Percentiles rank a stretch among this genome's conserved stretches.
Conservation (phyloP, 805 yeast species). For the Barnettozyma sp. region DNA sequence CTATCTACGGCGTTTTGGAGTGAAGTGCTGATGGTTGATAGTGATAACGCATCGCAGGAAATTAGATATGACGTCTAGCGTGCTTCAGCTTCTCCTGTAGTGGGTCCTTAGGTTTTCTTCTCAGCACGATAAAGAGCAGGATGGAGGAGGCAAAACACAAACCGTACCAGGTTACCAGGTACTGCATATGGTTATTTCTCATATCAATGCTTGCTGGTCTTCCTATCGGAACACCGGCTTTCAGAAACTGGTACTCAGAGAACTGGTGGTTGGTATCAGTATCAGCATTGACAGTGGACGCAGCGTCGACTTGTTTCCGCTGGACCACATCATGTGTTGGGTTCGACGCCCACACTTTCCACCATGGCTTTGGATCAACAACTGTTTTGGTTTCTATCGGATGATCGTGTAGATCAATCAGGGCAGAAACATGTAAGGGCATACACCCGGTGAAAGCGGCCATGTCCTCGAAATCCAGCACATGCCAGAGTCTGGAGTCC, state of each 20-base stretch:
- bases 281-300: too few relatives aligned
- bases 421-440: conserved; percentile 71
- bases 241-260: conserved; percentile 51
- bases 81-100: conserved; percentile 42
- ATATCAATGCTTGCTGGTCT: conserved; percentile 72
- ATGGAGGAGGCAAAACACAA: conserved; percentile 66
- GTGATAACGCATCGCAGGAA: too few relatives aligned
- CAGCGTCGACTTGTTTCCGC: conserved; percentile 2
- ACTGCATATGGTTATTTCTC: conserved; percentile 86
- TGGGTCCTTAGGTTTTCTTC: conserved; percentile 36
- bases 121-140: conserved; percentile 49
- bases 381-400: conserved; percentile 36
- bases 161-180: conserved; percentile 93
- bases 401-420: conserved; percentile 60
- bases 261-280: conserved; percentile 32
- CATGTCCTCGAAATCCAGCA: conserved; percentile 80
- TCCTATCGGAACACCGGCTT: conserved; percentile 89
- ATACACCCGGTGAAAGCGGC: conserved; percentile 56
- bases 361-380: conserved; percentile 23
- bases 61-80: conserved; percentile 36
- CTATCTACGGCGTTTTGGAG: too few relatives aligned
- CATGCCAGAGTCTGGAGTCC: conserved; percentile 64
- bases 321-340: conserved; percentile 10
- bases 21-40: too few relatives aligned
- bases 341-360: conserved; percentile 23